Evolutionary conservation across 805 yeast species (phyloP), one percentile per base, ranked within the genome.

Genomic region (Komagataella phaffii): DNA sequence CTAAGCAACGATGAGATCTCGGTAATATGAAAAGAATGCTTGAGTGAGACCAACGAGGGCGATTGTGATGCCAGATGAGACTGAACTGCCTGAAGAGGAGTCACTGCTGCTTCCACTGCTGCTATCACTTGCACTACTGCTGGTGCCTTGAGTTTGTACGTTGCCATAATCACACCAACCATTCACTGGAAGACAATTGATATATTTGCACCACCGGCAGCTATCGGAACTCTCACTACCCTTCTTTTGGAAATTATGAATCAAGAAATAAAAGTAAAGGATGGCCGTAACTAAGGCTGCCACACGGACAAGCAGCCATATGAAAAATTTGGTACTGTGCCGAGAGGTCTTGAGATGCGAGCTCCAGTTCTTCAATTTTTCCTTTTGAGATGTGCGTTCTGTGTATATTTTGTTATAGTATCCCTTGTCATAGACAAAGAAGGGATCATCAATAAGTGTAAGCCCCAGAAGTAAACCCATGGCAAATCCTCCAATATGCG

Each of bases 401-500:
- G 40, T 46, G 18, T 19, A 18, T 55, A 50, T 8, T 62, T 57
- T 46, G 56, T 54, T 10, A 53, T 56, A 48, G 53, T 49, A 53
- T 36, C 58, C 57, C 48, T 54, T 53, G 36, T 48, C 55, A 54
- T 59, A 64, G 45, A 64, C 58, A 53, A 74, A 76, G 17, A 70
- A 66, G 1, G 90, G 90, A 54, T 80, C 82, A 45, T 77, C 71
- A 45, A 84, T 59, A 8, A 82, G 55, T 1, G 74, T 64, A 0
- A 80, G 58, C 1, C 83, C 78, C 40, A 72, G 56, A 24, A 78
- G 60, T 0, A 80, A 44, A 0, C 90, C 90, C 64, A 79, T 66
- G 21, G 80, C 75, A 64, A 83, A 81, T 5, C 90, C 90, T 8
- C 90, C 90, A 57, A 84, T 76, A 62, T 84, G 89, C 46, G 85